Evolutionary conservation across 1,284 basidiomycete genomes (phyloP), one percentile per base, ranked within the genome.

Genomic region (Fomitopsis betulina): DNA sequence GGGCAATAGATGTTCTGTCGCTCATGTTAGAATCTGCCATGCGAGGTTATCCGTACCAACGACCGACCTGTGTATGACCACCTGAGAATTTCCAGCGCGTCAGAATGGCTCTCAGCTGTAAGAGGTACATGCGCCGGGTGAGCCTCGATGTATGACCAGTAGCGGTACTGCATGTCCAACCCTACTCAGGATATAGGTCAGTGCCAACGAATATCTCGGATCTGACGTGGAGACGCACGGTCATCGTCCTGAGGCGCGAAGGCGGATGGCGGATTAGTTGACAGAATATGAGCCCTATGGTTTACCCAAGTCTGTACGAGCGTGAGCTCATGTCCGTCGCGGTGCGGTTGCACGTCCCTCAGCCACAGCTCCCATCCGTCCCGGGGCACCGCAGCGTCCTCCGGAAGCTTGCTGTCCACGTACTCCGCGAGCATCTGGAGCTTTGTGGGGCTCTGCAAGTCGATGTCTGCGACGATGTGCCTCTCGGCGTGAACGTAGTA

Each of bases 121-220:
- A 86, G 76, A 0, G 77, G 67, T 4, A 76, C 72, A 67, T 91
- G 89, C 0, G 86, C 86, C 0, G 89, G 89, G 63, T 91, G 88
- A 39, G 79, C 73, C 68, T 90, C 87, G 68, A 91, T 79, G 67
- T 84, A 91, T 1, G 81, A 75, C 89, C 89, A 91, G 65, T 89
- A 91, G 47, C 85, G 77, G 63, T 85, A 88, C 65, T 89, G 87
- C 67, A 83, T 77, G 58, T 91, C 87, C 25, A 89, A 73, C 52
- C 80, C 89, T 84, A 55, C 5, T 50, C 37, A 33, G 21, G 19
- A 25, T 9, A 19, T 2, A 33, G 15, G 53, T 43, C n/a, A 55
- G 77, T 57, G 9, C 57, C 23, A 33, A n/a, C 30, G 13, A 23
- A 21, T 12, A 17, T 52, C 8, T 12, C 8, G 30, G 45, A 54